Evolutionary conservation across 2,329 filamentous ascomycete genomes (phyloP), one percentile per base, ranked within the genome.

Genomic region (Arthroderma sp.): DNA sequence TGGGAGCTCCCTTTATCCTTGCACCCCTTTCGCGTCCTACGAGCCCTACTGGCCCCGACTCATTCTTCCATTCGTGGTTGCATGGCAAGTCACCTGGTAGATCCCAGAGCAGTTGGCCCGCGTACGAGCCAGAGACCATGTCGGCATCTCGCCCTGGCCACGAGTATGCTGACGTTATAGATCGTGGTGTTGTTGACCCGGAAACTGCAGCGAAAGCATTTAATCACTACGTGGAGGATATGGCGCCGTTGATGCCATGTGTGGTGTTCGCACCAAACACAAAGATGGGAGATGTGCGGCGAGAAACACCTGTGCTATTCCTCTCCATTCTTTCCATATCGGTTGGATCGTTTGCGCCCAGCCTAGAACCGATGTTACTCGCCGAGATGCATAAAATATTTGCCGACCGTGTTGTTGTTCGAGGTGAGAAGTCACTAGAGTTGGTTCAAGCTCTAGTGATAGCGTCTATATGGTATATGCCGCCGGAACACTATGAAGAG

Each of bases 391-490:
- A 89, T 74, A 81, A 83, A 60, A 75, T 83, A 9, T 80, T 93
- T 56, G 87, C 87, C 2, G 85, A 93, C 47, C 83, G 82, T 62
- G 79, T 91, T 41, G 80, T 93, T 63, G 75, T 89, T 31, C 80
- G 81, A 5, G 88, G 87, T 11, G 84, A 89, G 64, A 95, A 94
- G 75, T 88, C 81, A 37, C 72, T 95, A 17, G 90, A 95, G 69
- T 76, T 95, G 5, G 82, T 94, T 7, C 90, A 95, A 71, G 81
- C 87, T 1, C 74, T 95, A 41, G 79, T 88, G 58, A 75, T 95
- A 2, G 78, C 82, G 5, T 82, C 85, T n/a, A 80, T 90, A 19
- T 95, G 89, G 87, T 94, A 95, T 69, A 84, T 83, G 68, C 88
- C 88, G 15, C 89, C 89, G 0, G 84, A 91, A 63, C 81, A 87